These are phyloP conservation scores for Cystobasidium tubakii DNA, from an alignment of 768 basidiomycete genomes.

Conservation along the genomic window DNA sequence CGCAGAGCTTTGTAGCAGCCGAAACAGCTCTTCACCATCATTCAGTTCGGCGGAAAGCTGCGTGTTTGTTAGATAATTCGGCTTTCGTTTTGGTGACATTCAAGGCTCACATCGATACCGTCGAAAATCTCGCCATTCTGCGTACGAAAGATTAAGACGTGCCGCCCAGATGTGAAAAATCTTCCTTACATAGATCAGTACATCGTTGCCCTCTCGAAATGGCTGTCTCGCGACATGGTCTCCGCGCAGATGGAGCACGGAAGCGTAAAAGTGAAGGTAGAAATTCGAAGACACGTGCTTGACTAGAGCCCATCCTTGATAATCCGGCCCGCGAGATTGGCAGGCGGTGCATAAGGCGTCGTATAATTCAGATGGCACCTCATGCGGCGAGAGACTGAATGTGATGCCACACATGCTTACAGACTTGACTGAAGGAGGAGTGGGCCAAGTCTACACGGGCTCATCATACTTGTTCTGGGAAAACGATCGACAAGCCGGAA, in stretches of 20 bases:
- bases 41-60: constrained; percentile 56
- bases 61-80: not conserved
- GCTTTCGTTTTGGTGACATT: too few species aligned
- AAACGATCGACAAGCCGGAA: not conserved
- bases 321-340: constrained; percentile 6
- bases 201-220: constrained; percentile 57
- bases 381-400: constrained; percentile 1
- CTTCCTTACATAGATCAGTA: constrained; percentile 74
- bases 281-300: not conserved
- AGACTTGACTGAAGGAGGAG: not conserved
- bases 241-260: constrained; percentile 71
- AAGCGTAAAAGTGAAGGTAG: constrained; percentile 57
- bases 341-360: not conserved
- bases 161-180: not conserved
- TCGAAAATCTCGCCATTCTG: constrained; percentile 59
- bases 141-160: constrained; percentile 42
- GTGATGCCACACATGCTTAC: constrained; percentile 28
- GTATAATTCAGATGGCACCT: not conserved
- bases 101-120: constrained; percentile 61
- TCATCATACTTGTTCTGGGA: too few species aligned
- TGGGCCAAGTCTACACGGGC: not conserved
- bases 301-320: not conserved
- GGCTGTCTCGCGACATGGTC: constrained; percentile 60
- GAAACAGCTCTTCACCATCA: constrained; percentile 61
- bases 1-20: constrained; percentile 46